Conservation (phyloP, 129 eudicot species). For the Centella asiatica region DNA sequence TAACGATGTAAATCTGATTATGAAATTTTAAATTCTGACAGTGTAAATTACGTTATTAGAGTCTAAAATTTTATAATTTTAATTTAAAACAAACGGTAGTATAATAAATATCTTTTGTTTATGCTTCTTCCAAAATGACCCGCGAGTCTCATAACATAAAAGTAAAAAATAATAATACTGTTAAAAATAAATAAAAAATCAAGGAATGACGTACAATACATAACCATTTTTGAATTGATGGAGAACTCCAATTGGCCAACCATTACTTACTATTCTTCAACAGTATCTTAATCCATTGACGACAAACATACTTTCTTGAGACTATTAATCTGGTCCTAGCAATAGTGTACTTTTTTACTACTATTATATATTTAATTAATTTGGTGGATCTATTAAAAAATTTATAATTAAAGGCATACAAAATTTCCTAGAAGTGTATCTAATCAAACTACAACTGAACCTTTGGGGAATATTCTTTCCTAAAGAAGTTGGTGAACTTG, state of each 20-base stretch:
- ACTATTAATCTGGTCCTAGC: neutral
- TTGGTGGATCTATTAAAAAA: neutral
- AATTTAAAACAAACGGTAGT: too few relatives aligned
- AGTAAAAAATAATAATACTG: too few relatives aligned
- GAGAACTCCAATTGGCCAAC: neutral
- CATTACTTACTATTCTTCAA: neutral
- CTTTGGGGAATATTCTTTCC: neutral
- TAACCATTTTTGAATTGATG: neutral
- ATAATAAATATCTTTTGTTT: too few relatives aligned
- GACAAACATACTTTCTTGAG: neutral
- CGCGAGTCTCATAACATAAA: too few relatives aligned
- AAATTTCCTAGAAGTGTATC: neutral
- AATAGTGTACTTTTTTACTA: neutral
- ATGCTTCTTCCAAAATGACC: too few relatives aligned
- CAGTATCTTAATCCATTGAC: neutral
- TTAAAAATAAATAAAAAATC: too few relatives aligned
- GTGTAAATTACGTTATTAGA: too few relatives aligned
- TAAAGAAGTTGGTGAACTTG: too few relatives aligned
- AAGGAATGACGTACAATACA: too few relatives aligned
- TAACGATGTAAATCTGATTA: too few relatives aligned
- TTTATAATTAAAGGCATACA: neutral
- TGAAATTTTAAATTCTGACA: too few relatives aligned
- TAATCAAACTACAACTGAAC: neutral
- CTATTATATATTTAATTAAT: neutral
- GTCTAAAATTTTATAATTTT: too few relatives aligned